Base-by-base conservation (phyloP, 2,329 filamentous ascomycete species). In the Neofusicoccum sp. region DNA sequence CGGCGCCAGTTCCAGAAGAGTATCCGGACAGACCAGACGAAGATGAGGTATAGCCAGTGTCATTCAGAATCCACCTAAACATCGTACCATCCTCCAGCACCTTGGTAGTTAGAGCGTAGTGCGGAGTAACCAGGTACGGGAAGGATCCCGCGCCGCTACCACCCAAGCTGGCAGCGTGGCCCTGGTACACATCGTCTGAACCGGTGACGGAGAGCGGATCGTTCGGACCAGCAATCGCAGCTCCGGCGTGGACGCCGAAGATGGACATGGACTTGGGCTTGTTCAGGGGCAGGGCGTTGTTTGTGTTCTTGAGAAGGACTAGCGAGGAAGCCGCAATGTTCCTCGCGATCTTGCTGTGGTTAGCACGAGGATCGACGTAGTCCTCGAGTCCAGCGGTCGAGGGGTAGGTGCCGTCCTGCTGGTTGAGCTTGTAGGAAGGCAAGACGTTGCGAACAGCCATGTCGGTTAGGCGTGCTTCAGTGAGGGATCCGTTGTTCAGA, bases 271-370 rank as follows among this genome's bases (percentile, higher is more conserved):
- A 77, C 48, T 71, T 74, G 6, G 81, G 80, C 58, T 77, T 79
- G 58, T 79, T 79, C 6, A 89, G 70, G 0, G 84, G 84, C 1
- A 86, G 74, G 2, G 79, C 70, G 7, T 74, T 72, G 7, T 77
- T 76, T 1, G 66, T 68, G 60, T 86, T 86, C 70, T 83, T 83
- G 14, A 83, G 65, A 6, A 78, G 66, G 4, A 78, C 75, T 33
- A 71, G 73, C 1, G 75, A 75, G 40, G 74, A 75, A 16, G 75
- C 74, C 31, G 75, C 76, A 11, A 77, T 65, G 40, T 75, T 68
- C 8, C 77, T 71, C 40, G 79, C 78, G 12, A 74, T 63, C 4
- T 66, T 61, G 4, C 68, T 66, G 61, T 75, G 75, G 38, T 73
- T 63, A 7, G 64, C 68, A 1, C 76, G 70, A 5, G 77, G 76